Evolutionary conservation across 305 asterid species (phyloP).

Genomic region (Plantago lanceolata): DNA sequence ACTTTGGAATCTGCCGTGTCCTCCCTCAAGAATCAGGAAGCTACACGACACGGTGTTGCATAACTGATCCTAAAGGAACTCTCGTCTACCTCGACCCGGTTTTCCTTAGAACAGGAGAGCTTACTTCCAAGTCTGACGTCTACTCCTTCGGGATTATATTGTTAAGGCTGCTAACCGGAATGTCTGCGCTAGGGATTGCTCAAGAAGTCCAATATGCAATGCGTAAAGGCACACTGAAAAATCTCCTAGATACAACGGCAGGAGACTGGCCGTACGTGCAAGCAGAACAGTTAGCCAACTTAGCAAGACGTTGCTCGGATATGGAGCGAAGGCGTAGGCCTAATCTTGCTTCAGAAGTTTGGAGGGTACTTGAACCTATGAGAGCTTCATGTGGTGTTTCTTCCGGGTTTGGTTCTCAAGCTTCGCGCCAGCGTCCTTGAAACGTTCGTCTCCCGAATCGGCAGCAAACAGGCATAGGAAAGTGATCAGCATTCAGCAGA

Average conservation of each 20-base stretch:
- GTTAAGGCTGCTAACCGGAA: slow-evolving; percentile 73
- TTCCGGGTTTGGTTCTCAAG: too few relatives aligned
- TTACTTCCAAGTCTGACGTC: slow-evolving; percentile 73
- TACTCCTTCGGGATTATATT: slow-evolving; percentile 82
- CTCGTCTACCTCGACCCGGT: slow-evolving; percentile 73
- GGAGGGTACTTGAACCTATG: slow-evolving; percentile 90
- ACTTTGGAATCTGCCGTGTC: slow-evolving; percentile 70
- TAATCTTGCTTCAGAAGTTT: slow-evolving; percentile 69
- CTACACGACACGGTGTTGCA: slow-evolving; percentile 35
- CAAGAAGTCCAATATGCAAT: slow-evolving; percentile 65
- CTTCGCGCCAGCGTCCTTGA: too few relatives aligned
- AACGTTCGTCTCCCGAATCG: too few relatives aligned
- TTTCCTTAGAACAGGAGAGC: slow-evolving; percentile 69
- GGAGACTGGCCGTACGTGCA: slow-evolving; percentile 97
- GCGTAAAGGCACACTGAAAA: slow-evolving; percentile 51
- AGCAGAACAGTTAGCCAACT: slow-evolving; percentile 79
- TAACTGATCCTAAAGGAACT: slow-evolving; percentile 72
- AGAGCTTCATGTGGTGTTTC: slow-evolving; percentile 48
- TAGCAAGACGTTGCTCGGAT: slow-evolving; percentile 66
- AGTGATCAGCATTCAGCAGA: too few relatives aligned
- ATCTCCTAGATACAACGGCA: slow-evolving; percentile 70
- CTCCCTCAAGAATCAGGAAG: slow-evolving; percentile 37
- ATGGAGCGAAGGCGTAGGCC: slow-evolving; percentile 51
- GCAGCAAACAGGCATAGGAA: too few relatives aligned
- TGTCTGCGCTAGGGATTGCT: slow-evolving; percentile 52